Percentiles rank a stretch among this genome's conserved stretches.
These are phyloP conservation scores for Sporothrix curviconia DNA, from an alignment of 2,329 filamentous ascomycete genomes.

Conservation along the genomic window DNA sequence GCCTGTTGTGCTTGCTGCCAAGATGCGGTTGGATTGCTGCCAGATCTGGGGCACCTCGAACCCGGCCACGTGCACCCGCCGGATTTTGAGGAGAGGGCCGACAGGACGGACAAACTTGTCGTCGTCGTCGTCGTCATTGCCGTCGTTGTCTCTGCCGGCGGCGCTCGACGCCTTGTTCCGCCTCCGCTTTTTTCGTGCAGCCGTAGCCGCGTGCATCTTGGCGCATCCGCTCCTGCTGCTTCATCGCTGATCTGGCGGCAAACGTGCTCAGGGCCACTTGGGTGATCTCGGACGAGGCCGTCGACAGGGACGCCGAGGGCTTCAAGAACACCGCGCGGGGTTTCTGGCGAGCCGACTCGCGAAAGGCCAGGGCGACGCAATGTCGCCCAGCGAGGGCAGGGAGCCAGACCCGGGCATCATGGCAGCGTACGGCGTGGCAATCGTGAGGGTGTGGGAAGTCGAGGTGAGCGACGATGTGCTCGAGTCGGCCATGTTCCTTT, in stretches of 20 bases:
- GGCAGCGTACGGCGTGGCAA: slow-evolving; percentile 5
- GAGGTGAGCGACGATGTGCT: slow-evolving; percentile 56
- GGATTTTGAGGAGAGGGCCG: slow-evolving; percentile 60
- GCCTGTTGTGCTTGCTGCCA: slow-evolving; percentile 50
- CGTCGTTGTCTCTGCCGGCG: slow-evolving; percentile 38
- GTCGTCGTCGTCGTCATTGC: slow-evolving; percentile 36
- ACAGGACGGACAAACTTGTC: slow-evolving; percentile 68
- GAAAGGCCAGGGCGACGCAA: slow-evolving; percentile 41
- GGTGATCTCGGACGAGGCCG: slow-evolving; percentile 65
- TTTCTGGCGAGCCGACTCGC: slow-evolving; percentile 52
- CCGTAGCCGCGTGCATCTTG: slow-evolving; percentile 32
- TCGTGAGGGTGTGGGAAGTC: slow-evolving; percentile 51
- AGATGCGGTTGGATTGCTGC: slow-evolving; percentile 83
- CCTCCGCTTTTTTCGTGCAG: slow-evolving; percentile 67
- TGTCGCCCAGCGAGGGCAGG: slow-evolving; percentile 20
- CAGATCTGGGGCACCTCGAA: slow-evolving; percentile 87
- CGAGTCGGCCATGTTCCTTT: slow-evolving; percentile 29
- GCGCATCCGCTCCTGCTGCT: slow-evolving; percentile 64
- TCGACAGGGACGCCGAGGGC: slow-evolving; percentile 59
- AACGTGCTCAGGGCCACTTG: slow-evolving; percentile 76
- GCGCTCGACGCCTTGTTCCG: slow-evolving; percentile 29
- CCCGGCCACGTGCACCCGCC: slow-evolving; percentile 77
- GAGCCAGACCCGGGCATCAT: slow-evolving; percentile 25
- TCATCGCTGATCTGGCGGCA: slow-evolving; percentile 64
- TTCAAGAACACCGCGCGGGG: slow-evolving; percentile 70